These are phyloP conservation scores for Talaromyces sp. DNA, from an alignment of 2,329 filamentous ascomycete genomes.

Conservation along the genomic window DNA sequence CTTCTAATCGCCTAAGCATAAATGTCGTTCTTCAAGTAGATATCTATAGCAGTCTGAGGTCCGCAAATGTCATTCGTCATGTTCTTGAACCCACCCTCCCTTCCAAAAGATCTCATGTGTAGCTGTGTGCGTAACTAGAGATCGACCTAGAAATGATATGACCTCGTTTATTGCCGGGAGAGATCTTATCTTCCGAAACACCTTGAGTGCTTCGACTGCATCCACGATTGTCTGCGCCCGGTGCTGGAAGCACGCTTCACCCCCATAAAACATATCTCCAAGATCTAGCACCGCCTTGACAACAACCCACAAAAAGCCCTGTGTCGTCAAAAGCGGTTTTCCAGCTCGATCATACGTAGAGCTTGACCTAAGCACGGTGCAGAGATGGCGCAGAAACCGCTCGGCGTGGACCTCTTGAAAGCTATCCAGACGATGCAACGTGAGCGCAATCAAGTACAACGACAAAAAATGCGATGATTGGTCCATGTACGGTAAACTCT, in stretches of 20 bases:
- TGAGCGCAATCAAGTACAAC: background rate
- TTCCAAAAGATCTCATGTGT: background rate
- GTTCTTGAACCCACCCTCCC: background rate
- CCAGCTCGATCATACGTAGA: constrained; percentile 7
- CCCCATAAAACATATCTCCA: constrained; percentile 2
- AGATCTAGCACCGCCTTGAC: background rate
- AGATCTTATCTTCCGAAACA: background rate
- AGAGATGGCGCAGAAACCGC: background rate
- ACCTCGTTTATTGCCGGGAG: background rate
- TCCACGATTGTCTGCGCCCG: background rate
- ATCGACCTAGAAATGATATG: background rate
- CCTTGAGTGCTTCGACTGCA: constrained; percentile 7
- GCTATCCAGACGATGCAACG: background rate
- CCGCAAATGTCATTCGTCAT: background rate
- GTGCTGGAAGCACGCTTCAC: background rate
- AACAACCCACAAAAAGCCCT: constrained; percentile 4
- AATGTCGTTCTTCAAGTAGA: background rate
- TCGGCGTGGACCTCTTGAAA: background rate
- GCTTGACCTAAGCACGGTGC: background rate
- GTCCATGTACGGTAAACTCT: background rate
- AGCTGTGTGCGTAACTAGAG: background rate
- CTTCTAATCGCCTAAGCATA: background rate
- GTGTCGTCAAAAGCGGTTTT: constrained; percentile 2
- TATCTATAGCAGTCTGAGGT: background rate
- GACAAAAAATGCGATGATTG: background rate